These are phyloP conservation scores for Thraustotheca clavata DNA, from an alignment of 352 stramenopile species.

Conservation along the genomic window DNA sequence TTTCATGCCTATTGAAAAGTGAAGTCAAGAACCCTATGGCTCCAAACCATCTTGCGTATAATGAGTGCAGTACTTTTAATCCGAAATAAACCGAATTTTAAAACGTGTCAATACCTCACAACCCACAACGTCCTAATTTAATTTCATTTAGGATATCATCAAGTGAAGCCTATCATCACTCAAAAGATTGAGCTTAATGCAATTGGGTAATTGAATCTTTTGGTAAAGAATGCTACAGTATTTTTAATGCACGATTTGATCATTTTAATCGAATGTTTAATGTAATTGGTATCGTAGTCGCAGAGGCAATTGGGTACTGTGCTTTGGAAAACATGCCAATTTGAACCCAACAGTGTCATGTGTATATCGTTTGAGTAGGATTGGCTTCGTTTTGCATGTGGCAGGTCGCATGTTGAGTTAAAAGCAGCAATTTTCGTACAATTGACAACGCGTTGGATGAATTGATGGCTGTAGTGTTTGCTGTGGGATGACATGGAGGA, in stretches of 20 bases:
- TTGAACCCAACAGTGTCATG: neutral
- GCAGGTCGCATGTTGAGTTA: too few species aligned
- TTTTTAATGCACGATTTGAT: neutral
- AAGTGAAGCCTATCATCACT: neutral
- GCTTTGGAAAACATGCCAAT: neutral
- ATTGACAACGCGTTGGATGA: too few species aligned
- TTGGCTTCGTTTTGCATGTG: too few species aligned
- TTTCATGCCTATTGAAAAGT: conserved; percentile 6
- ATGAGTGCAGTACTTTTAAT: too few species aligned
- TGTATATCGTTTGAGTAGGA: neutral
- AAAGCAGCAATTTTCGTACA: too few species aligned
- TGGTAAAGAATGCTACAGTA: neutral
- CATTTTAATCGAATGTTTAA: neutral
- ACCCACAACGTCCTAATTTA: neutral
- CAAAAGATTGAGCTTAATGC: neutral
- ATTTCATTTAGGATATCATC: neutral
- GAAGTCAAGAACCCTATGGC: neutral
- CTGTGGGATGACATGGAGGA: too few species aligned
- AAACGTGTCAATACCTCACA: neutral
- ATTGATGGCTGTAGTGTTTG: too few species aligned
- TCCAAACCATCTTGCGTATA: too few species aligned
- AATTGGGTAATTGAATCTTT: neutral
- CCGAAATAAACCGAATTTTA: too few species aligned
- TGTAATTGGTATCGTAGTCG: neutral
- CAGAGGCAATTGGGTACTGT: neutral